phyloP scores from a whole-genome alignment of 306 rosid species.

The Parietaria judaica region DNA sequence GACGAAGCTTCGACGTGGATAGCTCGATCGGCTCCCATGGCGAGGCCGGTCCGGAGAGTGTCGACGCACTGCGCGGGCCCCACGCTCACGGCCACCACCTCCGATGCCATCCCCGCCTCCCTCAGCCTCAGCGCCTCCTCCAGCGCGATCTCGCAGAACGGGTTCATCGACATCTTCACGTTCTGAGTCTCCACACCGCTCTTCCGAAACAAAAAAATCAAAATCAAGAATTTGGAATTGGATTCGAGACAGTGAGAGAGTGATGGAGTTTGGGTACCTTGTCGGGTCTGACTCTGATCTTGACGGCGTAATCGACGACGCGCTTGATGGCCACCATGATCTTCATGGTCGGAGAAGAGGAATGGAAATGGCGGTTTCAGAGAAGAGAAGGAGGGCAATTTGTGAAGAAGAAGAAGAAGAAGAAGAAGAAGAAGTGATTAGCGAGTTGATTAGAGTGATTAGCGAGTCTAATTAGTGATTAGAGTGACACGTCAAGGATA shows the following conservation, averaged over 20 bases:
- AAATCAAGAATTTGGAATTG: not conserved
- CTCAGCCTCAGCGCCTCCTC: conserved; percentile 86
- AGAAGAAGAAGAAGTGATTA: no score
- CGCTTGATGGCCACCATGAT: conserved; percentile 83
- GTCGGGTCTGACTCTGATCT: conserved; percentile 85
- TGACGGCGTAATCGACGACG: conserved; percentile 86
- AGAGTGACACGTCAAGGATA: no score
- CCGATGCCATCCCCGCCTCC: conserved; percentile 71
- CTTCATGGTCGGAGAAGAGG: conserved; percentile 42
- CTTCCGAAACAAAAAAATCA: conserved; percentile 20
- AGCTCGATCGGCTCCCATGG: conserved; percentile 90
- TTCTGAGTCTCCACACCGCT: conserved; percentile 89
- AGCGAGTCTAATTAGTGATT: no score
- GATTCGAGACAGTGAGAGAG: not conserved
- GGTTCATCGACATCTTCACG: conserved; percentile 99
- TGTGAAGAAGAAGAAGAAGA: no score
- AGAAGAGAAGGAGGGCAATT: not conserved
- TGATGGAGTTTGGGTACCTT: conserved; percentile 31
- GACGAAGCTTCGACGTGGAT: conserved; percentile 60
- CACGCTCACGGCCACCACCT: conserved; percentile 81
- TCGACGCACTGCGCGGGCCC: conserved; percentile 70
- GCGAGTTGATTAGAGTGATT: no score
- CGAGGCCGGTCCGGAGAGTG: conserved; percentile 77
- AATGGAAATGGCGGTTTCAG: not conserved
- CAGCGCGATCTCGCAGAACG: conserved; percentile 88